Evolutionary conservation across 2,329 filamentous ascomycete species (phyloP), one percentile per base, ranked within the genome.

Genomic region (Clonostachys rhizophaga): DNA sequence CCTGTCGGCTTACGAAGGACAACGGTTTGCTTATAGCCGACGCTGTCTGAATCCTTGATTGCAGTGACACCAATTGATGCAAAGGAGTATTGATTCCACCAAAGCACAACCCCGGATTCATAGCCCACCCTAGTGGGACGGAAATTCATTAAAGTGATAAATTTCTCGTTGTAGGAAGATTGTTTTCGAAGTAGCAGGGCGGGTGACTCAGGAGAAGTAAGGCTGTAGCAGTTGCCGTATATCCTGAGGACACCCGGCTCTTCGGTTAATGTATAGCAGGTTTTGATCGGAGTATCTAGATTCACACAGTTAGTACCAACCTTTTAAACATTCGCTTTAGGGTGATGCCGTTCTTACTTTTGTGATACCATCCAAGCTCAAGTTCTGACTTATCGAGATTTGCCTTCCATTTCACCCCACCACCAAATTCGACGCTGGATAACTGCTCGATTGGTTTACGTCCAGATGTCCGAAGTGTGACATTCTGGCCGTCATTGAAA

Each of bases 151-250:
- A 58, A 65, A 0, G 67, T 69, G 20, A 65, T 58, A 56, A 75
- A 80, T 0, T 51, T 61, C 40, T 72, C 70, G 16, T 54, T 55
- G 10, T 66, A 70, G 0, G 70, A 64, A 0, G 63, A 68, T 54
- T 83, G 78, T 48, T 82, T 82, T 9, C 78, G 67, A 3, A 81
- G 57, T 4, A 81, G 66, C 52, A 80, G 66, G 0, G 77, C 73
- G 0, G 78, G 76, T 17, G 69, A 69, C 16, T 73, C 70, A 0
- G 78, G 75, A 11, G 68, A 70, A 1, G 66, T 69, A 0, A 83
- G 66, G 5, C 68, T 67, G 50, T 77, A 82, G 9, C 75, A 74
- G 13, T 72, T 73, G 0, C 78, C 78, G 48, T 74, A 68, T 0
- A 83, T 55, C 5, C 75, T 70, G 2, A 81, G 60, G 43, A 63